Base-by-base conservation (phyloP, 768 basidiomycete species). In the Dioszegia aurantiaca region DNA sequence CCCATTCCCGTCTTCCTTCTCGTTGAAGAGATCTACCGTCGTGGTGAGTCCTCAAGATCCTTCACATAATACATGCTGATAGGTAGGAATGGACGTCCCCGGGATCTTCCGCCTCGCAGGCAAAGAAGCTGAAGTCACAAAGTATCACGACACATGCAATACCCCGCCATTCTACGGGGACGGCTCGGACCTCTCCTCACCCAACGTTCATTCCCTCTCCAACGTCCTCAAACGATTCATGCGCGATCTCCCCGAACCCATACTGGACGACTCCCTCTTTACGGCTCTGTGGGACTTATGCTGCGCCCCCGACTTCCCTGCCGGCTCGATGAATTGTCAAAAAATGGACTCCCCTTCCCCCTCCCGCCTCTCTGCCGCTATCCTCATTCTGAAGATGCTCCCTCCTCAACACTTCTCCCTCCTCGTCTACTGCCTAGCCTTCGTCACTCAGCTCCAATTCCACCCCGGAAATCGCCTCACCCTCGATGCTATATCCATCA, bases 391-490 rank as follows among this genome's bases (percentile, higher is more conserved):
- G n/a, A 80, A 81, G 6, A 78, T 84, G 43, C 78, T 83, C 0
- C 78, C 82, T 1, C 55, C 65, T 3, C 80, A 82, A 21, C 83
- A 84, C 44, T 83, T 82, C 37, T 83, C 77, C 42, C 80, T 92
- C 24, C 91, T 85, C 75, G 86, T 92, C 60, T 86, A 88, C 65
- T 81, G 93, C 8, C 72, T 84, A 40, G 87, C 83, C 58, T 90
- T 89, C 69, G 85, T 87, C 0, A 82, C 80, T 0, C 82, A 84
- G 61, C 68, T 83, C 0, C 82, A 81, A 2, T 74, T 82, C 6
- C 81, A 79, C 54, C 80, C 82, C 0, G 81, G 81, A 42, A 83
- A 84, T 58, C 78, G 79, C 0, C 65, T 84, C n/a, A 71, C 79
- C 5, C 70, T 80, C 33, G 78, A 81, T 49, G 78, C 79, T 26